Base-by-base conservation (phyloP, 768 basidiomycete species). In the Hirschioporus abietinus region DNA sequence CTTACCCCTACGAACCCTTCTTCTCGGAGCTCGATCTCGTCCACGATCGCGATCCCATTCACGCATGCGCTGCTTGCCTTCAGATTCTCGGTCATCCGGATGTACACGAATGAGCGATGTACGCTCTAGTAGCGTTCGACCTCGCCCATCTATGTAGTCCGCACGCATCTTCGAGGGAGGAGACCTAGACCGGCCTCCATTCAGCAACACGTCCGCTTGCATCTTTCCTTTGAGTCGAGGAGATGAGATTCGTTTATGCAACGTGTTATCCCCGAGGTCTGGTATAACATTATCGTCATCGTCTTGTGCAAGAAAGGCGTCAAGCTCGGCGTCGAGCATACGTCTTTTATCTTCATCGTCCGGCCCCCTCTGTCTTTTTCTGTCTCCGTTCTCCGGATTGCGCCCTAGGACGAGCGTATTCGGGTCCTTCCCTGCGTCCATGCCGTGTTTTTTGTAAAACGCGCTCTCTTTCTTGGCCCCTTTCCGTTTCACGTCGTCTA, bases 381-480 rank as follows among this genome's bases (percentile, higher is more conserved):
- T 67, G 63, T 69, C 67, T 25, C 72, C 72, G 7, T 58, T 64
- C 26, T 66, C 66, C 24, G 69, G 68, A 25, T 65, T 73, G 36
- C 72, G 71, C 34, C 71, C 71, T 65, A 70, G 79, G 68, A 69
- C 79, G 71, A 67, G 79, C 69, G 77, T 73, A 64, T 81, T 80
- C 7, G 76, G 70, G 66, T 87, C 86, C 73, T 87, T 92, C 66
- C 91, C 91, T 2, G 88, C 88, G 34, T 74, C 73, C 65, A 71
- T 72, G 20, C 92, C 93, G 66, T 93, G 89, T 72, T 86, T 89
- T 75, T 76, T 86, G 76, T 95, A 95, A 70, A 93, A 95, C 70
- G 89, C 78, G 72, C 92, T 93, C 68, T 89, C 83, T 66, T 78
- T 80, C 73, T 83, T 86, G 3, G 93, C 90, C 1, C 90, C 91